Base-by-base conservation (phyloP, 1,139 yeast species). In the Blastobotrys elegans region DNA sequence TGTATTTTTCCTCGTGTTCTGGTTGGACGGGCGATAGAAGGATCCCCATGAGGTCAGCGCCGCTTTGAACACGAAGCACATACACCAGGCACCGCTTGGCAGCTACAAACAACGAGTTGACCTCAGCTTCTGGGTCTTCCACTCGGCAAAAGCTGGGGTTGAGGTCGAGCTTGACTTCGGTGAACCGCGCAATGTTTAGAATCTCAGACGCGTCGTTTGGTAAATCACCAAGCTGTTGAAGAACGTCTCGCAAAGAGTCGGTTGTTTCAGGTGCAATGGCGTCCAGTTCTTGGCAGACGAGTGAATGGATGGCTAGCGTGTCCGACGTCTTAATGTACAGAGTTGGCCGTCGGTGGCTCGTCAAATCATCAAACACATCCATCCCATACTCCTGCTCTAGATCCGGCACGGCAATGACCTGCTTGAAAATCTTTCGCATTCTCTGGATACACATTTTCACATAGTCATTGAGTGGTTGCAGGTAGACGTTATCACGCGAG, bases 41-140 rank as follows among this genome's bases (percentile, higher is more conserved):
- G 43, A 90, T 69, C 40, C 86, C 95, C 53, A 87, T 73, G 43
- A 92, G 67, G 51, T 82, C 84, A 2, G 77, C 73, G 20, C 88
- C 88, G 38, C 73, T 72, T 68, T 92, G 96, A 13, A 92, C 86
- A 52, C 90, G 79, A 52, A 90, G 79, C 56, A 90, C 80, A 60
- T 88, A 89, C 20, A 85, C 68, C 31, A 90, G 68, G 53, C 90
- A 84, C 55, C 96, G 73, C 63, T 92, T 92, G 0, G 87, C 88
- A 57, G 89, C 90, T 41, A 90, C 77, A 59, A 85, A 71, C 30
- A 88, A 67, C 2, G 84, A 71, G 55, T 59, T 67, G 42, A 57
- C 61, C 42, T 64, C 76, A 18, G 68, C 68, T 47, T 59, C 66
- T 4, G 71, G 67, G 43, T 72, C 70, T 18, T 69, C 70, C 8